Evolutionary conservation across 2,329 filamentous ascomycete species (phyloP), one percentile per base, ranked within the genome.

Genomic region (Colletotrichum tropicicola): DNA sequence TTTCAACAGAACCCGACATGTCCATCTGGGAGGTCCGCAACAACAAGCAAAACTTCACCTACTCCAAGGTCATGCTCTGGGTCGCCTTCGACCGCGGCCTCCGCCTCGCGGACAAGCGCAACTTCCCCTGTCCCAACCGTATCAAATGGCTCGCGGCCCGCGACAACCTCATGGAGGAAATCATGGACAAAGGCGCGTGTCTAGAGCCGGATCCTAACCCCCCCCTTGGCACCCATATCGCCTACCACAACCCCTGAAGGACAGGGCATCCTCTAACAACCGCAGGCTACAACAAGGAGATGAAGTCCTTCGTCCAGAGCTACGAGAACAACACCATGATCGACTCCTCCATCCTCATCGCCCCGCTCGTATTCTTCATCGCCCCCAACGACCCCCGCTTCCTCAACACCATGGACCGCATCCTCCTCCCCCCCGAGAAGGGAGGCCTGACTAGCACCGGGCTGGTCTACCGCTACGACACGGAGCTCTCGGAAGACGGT

Each of bases 41-140:
- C 68, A 80, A 89, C 71, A 91, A 91, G 73, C 91, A 93, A 75
- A 87, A 93, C 72, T 94, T 93, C 69, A 87, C 90, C 13, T 94
- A 94, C 77, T 92, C 89, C n/a, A 92, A 94, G 73, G 85, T 94
- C 68, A 92, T 94, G 89, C 83, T 94, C 21, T 94, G 91, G 92
- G 92, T 94, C 4, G 91, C 91, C 17, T 88, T 94, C 67, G 92
- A 94, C 73, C 88, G 91, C 5, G 91, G 89, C 9, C 78, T 94
- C 12, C 90, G 92, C 2, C 84, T 94, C 1, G 83, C 90, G 4
- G 91, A 94, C 17, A 94, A 93, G 77, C 82, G 92, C 58, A 91
- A 89, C 70, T 85, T 94, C 21, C 91, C 92, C 0, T 94, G 92
- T 66, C 91, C 91, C 2, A 90, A 91, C 70, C 84, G 91, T 3